Evolutionary conservation across 352 stramenopile species (phyloP), one percentile per base, ranked within the genome.

Genomic region (Stephanocyclus meneghinianus): DNA sequence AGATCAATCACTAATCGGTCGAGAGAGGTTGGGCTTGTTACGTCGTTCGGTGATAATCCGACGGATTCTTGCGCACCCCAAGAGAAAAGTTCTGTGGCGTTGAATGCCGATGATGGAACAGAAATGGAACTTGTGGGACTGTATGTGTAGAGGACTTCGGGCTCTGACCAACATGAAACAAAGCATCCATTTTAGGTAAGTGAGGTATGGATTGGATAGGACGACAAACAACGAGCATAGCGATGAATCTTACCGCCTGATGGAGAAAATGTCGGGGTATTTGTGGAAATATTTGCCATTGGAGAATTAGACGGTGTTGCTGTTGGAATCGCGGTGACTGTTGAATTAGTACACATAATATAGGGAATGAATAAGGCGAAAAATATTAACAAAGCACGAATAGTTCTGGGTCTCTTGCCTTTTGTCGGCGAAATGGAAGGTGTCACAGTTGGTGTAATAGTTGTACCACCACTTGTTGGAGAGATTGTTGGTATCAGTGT

Each of bases 31-130:
- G 60, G 37, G 15, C 16, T 35, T 56, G 60, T 68, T 21, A 42
- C 37, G 4, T 53, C n/a, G 18, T 11, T 13, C 0, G 29, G 21
- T 30, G 30, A 15, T 40, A 53, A n/a, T 26, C 64, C 64, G 8
- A 72, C 18, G 6, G 47, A 63, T 62, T 63, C 50, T 55, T 18
- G 64, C 2, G 47, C 47, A 21, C 64, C 64, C 64, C 64, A 72
- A 15, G 21, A 18, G 26, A 55, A 72, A 10, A 72, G 32, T 3
- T 62, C 48, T 44, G 44, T 44, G n/a, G 1, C n/a, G 18, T 11
- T n/a, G 21, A 7, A n/a, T 10, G 26, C 5, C 1, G 44, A 55
- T 18, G 30, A 7, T 48, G 60, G 42, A 15, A 40, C 6, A 55
- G 8, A 44, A n/a, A 13, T 62, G 11, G 26, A 16, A 15, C 7